Evolutionary conservation across 2,329 filamentous ascomycete genomes (phyloP), one percentile per base, ranked within the genome.

Genomic region (Septoria petroselini): DNA sequence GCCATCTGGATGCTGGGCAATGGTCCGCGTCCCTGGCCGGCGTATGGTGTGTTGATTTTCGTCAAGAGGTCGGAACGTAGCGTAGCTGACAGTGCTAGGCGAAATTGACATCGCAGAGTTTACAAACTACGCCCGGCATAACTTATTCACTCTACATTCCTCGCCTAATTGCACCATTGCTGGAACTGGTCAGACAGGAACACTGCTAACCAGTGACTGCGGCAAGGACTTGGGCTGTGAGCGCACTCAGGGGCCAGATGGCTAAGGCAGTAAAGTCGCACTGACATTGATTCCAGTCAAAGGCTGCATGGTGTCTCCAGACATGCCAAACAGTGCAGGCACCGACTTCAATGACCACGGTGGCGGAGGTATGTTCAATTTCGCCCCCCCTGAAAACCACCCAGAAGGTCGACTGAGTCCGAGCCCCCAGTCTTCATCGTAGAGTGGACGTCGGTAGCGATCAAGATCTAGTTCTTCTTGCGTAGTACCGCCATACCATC

Each of bases 1-100:
- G 82, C 85, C 9, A 67, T 87, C 64, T 80, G 77, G 77, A 74
- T 73, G 43, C 65, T 88, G 23, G 86, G 63, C 6, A 54, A 31
- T 29, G 62, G 58, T 3, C 82, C 83, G 6, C 27, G 38, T n/a
- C 74, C 59, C 14, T 70, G 67, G 67, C 68, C 68, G 1, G 37
- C 49, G 17, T 62, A 62, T 50, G 67, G 62, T 42, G 12, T 30
- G 25, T 7, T 8, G 19, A n/a, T 27, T 7, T 12, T 7, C 17
- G 35, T 30, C 27, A 9, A 35, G 66, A 66, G 66, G 3, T 18
- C n/a, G n/a, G n/a, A n/a, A n/a, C n/a, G n/a, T n/a, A n/a, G n/a
- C n/a, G 40, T 18, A 33, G 15, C 40, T 42, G 25, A 42, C 15
- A 17, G 19, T 15, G 11, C 40, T 15, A 42, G 40, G 68, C 30